Base-by-base conservation (phyloP, 768 basidiomycete species). In the Lyophyllum decastes region DNA sequence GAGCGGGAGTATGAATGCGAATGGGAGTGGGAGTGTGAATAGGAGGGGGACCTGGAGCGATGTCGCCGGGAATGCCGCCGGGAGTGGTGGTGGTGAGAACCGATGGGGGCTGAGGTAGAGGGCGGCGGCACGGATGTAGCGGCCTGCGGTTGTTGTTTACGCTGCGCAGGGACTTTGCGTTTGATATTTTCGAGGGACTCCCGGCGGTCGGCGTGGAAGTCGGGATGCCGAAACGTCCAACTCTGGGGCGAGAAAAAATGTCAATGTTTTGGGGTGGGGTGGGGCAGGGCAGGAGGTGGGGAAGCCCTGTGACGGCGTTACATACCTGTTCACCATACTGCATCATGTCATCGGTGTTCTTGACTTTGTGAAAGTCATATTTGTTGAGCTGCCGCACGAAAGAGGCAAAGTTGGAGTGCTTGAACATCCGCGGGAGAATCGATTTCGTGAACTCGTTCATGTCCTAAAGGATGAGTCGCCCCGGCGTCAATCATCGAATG, bases 351-450 rank as follows among this genome's bases (percentile, higher is more conserved):
- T 94, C 94, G 2, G 86, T 87, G 65, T 91, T 93, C 73, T 95
- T 95, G 61, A 95, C 90, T 79, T 96, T 96, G 80, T 95, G 94
- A 64, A 96, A 96, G 73, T 95, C 94, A 70, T 96, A 96, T 72
- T 95, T 96, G 81, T 96, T 96, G 33, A 96, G 79, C 72, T 96
- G 94, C 10, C 94, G 83, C 5, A 96, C 94, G 68, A 96, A 96
- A 53, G 83, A 85, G 27, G 94, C 94, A 71, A 96, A 96, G 68
- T 96, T 96, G 7, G 90, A 93, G 70, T 96, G 94, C 71, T 95
- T 95, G 85, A 96, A 96, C 80, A 94, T 87, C 35, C 90, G 88
- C 7, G 94, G 94, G 8, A 96, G 82, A 70, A 95, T 90, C 25
- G 79, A 85, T 73, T 93, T 94, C 35, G 94, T 95, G 74, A 96